These are phyloP conservation scores for Verticillium isaacii DNA, from an alignment of 2,329 filamentous ascomycete genomes.

Conservation along the genomic window DNA sequence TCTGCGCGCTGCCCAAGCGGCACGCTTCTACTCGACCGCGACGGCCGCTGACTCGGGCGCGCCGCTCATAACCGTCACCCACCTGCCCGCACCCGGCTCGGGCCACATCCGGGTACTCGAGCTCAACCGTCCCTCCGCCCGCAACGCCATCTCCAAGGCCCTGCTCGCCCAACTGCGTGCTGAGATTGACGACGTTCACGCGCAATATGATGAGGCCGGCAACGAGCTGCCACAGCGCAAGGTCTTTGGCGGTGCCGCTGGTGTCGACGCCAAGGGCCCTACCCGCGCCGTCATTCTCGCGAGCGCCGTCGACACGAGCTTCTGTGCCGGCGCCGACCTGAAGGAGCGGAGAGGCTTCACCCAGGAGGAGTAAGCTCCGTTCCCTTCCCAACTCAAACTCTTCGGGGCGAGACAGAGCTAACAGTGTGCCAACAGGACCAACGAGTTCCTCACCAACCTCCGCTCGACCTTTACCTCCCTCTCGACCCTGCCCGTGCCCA, in stretches of 20 bases:
- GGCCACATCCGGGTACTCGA: constrained; percentile 86
- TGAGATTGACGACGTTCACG: constrained; percentile 68
- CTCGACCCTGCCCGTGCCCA: constrained; percentile 75
- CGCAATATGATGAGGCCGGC: constrained; percentile 52
- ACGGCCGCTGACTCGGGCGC: constrained; percentile 27
- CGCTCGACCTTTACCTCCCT: constrained; percentile 72
- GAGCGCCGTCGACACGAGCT: constrained; percentile 78
- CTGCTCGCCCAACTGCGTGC: constrained; percentile 68
- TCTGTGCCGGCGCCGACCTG: constrained; percentile 92
- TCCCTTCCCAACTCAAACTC: neutral
- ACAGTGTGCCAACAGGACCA: constrained; percentile 52
- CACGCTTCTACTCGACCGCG: constrained; percentile 38
- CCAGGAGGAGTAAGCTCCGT: constrained; percentile 61
- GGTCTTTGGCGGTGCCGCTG: constrained; percentile 40
- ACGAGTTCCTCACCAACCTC: constrained; percentile 71
- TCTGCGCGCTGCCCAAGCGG: constrained; percentile 14
- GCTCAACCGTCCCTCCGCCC: constrained; percentile 76
- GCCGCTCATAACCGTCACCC: constrained; percentile 63
- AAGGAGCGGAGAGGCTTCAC: constrained; percentile 81
- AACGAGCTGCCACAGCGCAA: constrained; percentile 40
- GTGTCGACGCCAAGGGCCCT: constrained; percentile 41
- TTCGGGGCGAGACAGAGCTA: constrained; percentile 1
- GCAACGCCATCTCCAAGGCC: constrained; percentile 84
- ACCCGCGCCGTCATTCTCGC: constrained; percentile 81
- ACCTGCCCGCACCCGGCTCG: constrained; percentile 70